Base-by-base conservation (phyloP, 106 monocot species). In the Allium cepa region DNA sequence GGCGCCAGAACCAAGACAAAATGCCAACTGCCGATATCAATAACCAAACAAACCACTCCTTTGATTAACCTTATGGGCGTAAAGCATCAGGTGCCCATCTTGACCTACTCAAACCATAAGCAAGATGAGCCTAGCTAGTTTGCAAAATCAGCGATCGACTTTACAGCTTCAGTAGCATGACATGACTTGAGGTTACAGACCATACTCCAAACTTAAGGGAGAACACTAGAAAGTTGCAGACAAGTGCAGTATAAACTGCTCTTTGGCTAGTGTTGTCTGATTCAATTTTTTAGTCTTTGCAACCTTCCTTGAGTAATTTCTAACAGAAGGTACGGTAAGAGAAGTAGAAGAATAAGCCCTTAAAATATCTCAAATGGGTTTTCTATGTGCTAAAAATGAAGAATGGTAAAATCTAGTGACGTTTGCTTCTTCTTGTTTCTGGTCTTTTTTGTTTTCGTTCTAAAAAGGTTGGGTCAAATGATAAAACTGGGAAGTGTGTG, bases 61-160 rank as follows among this genome's bases (percentile, higher is more conserved):
- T 99, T 16, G 97, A 99, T 78, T 99, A 99, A 50, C 97, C 97
- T 90, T 99, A 99, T 89, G 97, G 97, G 69, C 92, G 97, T 63
- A 99, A 48, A 79, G 97, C 97, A 87, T 92, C 92, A 73, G 97
- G 97, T 62, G 84, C 97, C 62, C 97, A 82, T 71, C 80, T 92
- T 57, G 97, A 99, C 81, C 97, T 99, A 76, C 69, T 92, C 78
- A 99, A 83, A 66, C 97, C 97, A 85, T 99, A 99, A 7, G 97
- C 92, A 68, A 99, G 92, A 77, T 92, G 92, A 45, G 77, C 90
- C 97, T 99, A 92, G 71, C 97, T 99, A 92, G 71, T 99, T 99
- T 49, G 97, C 92, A 79, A 99, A 90, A 75, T 99, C 92, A 26
- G 97, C 87, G 81, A 87, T 52, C 11, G 97, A 99, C 56, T 99